Evolutionary conservation across 306 rosid genomes (phyloP).

Genomic region (Delonix regia): DNA sequence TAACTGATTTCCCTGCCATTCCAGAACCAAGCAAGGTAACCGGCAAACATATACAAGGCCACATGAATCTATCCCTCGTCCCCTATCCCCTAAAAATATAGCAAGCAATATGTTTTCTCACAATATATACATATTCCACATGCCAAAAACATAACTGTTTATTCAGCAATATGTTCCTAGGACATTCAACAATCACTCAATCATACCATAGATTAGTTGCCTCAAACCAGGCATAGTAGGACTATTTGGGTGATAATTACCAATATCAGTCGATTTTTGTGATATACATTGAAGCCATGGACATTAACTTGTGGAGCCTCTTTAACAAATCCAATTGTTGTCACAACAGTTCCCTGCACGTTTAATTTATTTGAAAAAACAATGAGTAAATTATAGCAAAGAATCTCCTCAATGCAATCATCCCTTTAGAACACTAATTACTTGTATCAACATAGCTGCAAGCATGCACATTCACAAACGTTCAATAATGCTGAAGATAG

Average conservation of each 20-base stretch:
- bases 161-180: neutral
- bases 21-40: slow-evolving; percentile 14
- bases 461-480: slow-evolving; percentile 13
- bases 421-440: slow-evolving; percentile 17
- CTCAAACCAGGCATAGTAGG: slow-evolving; percentile 8
- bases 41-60: neutral
- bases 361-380: slow-evolving; percentile 7
- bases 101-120: neutral
- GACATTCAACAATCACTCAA: slow-evolving; percentile 16
- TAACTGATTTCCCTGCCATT: neutral
- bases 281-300: slow-evolving; percentile 93
- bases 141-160: neutral
- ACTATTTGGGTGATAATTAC: slow-evolving; percentile 45
- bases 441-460: neutral
- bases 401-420: neutral
- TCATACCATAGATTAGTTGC: neutral
- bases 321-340: slow-evolving; percentile 90
- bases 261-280: slow-evolving; percentile 89
- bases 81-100: neutral
- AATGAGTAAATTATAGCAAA: slow-evolving; percentile 14
- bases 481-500: neutral
- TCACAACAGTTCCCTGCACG: slow-evolving; percentile 64
- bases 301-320: slow-evolving; percentile 76
- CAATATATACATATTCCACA: neutral
- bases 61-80: neutral